Evolutionary conservation across 768 basidiomycete genomes (phyloP).

Genomic region (Lactarius indigo): DNA sequence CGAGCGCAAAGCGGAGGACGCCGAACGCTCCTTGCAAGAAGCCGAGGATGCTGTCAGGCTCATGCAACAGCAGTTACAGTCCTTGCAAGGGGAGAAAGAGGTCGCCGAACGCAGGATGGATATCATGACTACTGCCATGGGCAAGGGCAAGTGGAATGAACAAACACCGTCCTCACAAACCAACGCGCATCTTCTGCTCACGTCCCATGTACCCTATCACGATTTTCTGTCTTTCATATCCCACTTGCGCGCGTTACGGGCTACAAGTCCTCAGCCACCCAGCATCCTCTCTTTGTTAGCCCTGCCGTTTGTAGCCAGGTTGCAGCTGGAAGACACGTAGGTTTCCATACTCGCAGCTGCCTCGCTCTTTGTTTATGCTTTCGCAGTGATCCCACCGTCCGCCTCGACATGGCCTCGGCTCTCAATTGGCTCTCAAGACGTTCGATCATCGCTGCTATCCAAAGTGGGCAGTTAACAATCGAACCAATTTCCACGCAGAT

Average conservation of each 20-base stretch:
- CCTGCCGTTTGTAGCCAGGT: slow-evolving; percentile 73
- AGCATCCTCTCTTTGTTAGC: slow-evolving; percentile 69
- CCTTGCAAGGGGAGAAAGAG: slow-evolving; percentile 64
- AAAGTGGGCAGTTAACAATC: slow-evolving; percentile 81
- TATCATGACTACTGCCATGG: slow-evolving; percentile 50
- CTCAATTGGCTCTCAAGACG: slow-evolving; percentile 92
- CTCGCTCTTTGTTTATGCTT: slow-evolving; percentile 21
- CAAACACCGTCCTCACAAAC: slow-evolving; percentile 31
- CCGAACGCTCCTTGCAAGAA: slow-evolving; percentile 72
- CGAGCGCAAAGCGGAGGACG: slow-evolving; percentile 70
- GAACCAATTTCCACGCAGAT: slow-evolving; percentile 73
- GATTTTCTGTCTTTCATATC: slow-evolving; percentile 77
- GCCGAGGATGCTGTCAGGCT: slow-evolving; percentile 82
- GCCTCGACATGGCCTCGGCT: slow-evolving; percentile 91
- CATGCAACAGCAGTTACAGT: slow-evolving; percentile 85
- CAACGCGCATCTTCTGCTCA: slow-evolving; percentile 47
- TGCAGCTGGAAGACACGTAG: slow-evolving; percentile 81
- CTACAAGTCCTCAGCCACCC: slow-evolving; percentile 57
- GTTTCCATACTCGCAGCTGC: slow-evolving; percentile 36
- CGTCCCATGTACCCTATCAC: slow-evolving; percentile 68
- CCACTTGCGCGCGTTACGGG: slow-evolving; percentile 71
- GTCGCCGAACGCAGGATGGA: slow-evolving; percentile 49
- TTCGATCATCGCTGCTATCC: slow-evolving; percentile 78
- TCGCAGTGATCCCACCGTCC: slow-evolving; percentile 81
- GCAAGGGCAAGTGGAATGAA: slow-evolving; percentile 68